Percentiles rank a stretch among this genome's conserved stretches.
phyloP scores from a whole-genome alignment of 192 early-diverging fungal species.

The Chytriomyces sp. region DNA sequence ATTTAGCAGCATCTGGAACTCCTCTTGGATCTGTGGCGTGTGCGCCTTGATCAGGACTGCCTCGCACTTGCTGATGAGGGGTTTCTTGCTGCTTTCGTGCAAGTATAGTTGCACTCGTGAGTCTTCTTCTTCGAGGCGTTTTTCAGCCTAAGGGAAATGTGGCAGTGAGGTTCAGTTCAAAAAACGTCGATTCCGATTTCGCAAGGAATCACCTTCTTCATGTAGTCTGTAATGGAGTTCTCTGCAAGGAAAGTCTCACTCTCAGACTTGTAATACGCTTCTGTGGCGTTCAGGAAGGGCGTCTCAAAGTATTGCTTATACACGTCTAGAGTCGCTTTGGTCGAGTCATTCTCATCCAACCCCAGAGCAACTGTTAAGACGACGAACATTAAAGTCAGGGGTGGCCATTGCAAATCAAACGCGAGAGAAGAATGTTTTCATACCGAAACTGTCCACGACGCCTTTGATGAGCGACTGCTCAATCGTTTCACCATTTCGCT shows the following conservation, averaged over 20 bases:
- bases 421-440: background rate
- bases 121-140: conserved; percentile 80
- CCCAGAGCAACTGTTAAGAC: conserved; percentile 70
- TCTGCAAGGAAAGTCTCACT: conserved; percentile 88
- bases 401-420: background rate
- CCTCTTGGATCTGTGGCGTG: conserved; percentile 78
- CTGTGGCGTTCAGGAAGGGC: conserved; percentile 79
- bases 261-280: conserved; percentile 87
- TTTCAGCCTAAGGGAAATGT: conserved; percentile 58
- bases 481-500: conserved; percentile 88
- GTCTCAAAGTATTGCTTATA: conserved; percentile 87
- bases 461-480: conserved; percentile 82
- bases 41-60: conserved; percentile 85
- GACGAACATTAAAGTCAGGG: background rate
- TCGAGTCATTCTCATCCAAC: conserved; percentile 77
- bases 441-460: conserved; percentile 92
- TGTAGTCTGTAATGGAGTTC: conserved; percentile 91
- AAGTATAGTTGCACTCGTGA: conserved; percentile 85
- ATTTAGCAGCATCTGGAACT: conserved; percentile 89
- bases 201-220: conserved; percentile 89
- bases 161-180: background rate
- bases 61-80: conserved; percentile 82
- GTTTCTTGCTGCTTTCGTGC: conserved; percentile 76
- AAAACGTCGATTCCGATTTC: too few relatives aligned
- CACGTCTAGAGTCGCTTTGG: conserved; percentile 79